Percentiles rank a stretch among this genome's conserved stretches.
Conservation (phyloP, 805 yeast species). For the Candida suzukii region DNA sequence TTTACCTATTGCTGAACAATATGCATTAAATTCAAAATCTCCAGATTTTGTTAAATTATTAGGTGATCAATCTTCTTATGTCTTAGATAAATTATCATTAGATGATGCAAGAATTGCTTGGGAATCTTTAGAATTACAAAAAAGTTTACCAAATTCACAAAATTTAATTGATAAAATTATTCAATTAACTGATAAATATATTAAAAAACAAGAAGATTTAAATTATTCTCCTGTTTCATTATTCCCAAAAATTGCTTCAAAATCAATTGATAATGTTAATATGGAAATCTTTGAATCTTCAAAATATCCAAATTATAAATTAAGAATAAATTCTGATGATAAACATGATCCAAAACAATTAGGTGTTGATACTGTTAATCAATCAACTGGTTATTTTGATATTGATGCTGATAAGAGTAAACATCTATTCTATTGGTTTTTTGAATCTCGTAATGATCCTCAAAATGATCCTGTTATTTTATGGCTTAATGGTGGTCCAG, state of each 20-base stretch:
- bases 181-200: not conserved
- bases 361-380: conserved; percentile 78
- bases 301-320: conserved; percentile 15
- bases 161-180: not conserved
- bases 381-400: conserved; percentile 82
- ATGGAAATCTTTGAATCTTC: conserved; percentile 3
- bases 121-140: not conserved
- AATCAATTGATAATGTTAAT: not conserved
- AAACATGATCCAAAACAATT: conserved; percentile 47
- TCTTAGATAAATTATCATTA: not conserved
- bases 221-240: not conserved
- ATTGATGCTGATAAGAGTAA: conserved; percentile 68
- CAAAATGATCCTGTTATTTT: conserved; percentile 73
- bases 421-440: conserved; percentile 78
- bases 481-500: conserved; percentile 96
- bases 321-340: conserved; percentile 12
- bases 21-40: not conserved
- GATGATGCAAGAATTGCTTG: not conserved
- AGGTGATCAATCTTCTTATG: not conserved
- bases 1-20: not conserved
- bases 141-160: no score
- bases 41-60: conserved; percentile 4
- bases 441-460: conserved; percentile 88
- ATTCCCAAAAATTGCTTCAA: not conserved
- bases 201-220: no score